A percentile compares a stretch with the other conserved stretches of the same genome.
Evolutionary conservation across 352 stramenopile species (phyloP).

Genomic region (Pythium aquatile): DNA sequence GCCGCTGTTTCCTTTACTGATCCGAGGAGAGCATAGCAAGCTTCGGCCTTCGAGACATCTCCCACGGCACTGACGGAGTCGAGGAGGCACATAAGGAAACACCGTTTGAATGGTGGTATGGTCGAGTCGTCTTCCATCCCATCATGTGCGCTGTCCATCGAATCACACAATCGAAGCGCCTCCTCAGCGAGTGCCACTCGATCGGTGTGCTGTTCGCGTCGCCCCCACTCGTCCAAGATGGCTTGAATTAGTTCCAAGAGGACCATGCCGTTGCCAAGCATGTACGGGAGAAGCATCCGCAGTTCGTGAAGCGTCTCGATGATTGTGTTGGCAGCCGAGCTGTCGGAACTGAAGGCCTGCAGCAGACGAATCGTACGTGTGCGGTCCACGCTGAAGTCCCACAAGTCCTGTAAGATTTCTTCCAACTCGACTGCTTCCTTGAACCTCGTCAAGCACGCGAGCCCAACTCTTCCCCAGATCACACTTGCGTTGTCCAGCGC

Average conservation of each 20-base stretch:
- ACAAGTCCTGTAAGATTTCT: slow-evolving; percentile 75
- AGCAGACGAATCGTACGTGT: slow-evolving; percentile 53
- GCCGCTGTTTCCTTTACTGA: slow-evolving; percentile 20
- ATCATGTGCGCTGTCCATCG: slow-evolving; percentile 38
- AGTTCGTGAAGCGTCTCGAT: slow-evolving; percentile 62
- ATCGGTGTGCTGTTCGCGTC: slow-evolving; percentile 33
- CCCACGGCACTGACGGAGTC: slow-evolving; percentile 40
- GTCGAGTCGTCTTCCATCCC: slow-evolving; percentile 23
- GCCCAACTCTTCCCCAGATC: slow-evolving; percentile 65
- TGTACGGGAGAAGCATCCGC: slow-evolving; percentile 73
- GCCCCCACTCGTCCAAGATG: slow-evolving; percentile 50
- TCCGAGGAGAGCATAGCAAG: slow-evolving; percentile 41
- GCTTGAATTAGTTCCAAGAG: slow-evolving; percentile 52
- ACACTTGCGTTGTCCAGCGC: slow-evolving; percentile 41
- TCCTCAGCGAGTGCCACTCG: slow-evolving; percentile 58
- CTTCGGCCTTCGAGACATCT: slow-evolving; percentile 61
- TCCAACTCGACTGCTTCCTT: slow-evolving; percentile 68
- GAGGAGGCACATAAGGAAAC: slow-evolving; percentile 47
- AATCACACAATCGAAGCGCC: slow-evolving; percentile 53
- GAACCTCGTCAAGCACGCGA: slow-evolving; percentile 62
- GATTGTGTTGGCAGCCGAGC: slow-evolving; percentile 22
- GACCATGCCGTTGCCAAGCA: slow-evolving; percentile 34
- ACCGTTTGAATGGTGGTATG: slow-evolving; percentile 39
- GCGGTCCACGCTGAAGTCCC: slow-evolving; percentile 71
- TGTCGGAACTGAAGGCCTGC: slow-evolving; percentile 6